These are phyloP conservation scores for Cantharellus anzutake DNA, from an alignment of 768 basidiomycete species.

Conservation along the genomic window DNA sequence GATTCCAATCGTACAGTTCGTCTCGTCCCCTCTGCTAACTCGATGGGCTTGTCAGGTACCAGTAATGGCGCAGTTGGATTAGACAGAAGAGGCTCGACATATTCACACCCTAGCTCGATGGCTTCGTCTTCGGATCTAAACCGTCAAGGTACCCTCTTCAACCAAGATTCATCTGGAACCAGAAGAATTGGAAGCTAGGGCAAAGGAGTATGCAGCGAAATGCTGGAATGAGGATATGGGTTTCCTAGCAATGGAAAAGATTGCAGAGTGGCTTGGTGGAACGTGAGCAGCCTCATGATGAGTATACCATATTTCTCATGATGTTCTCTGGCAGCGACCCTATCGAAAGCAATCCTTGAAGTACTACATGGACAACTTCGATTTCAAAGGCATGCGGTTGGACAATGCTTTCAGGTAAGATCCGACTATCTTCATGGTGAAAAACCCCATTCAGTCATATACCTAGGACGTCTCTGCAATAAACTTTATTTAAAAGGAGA, in stretches of 20 bases:
- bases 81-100: neutral
- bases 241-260: slow-evolving; percentile 74
- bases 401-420: slow-evolving; percentile 76
- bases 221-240: slow-evolving; percentile 78
- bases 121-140: neutral
- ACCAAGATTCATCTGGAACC: neutral
- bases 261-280: slow-evolving; percentile 92
- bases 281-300: slow-evolving; percentile 34
- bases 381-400: slow-evolving; percentile 63
- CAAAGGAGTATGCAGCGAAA: slow-evolving; percentile 49
- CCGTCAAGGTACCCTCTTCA: neutral
- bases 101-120: neutral
- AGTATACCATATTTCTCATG: neutral
- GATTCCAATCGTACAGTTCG: neutral
- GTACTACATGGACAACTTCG: slow-evolving; percentile 75
- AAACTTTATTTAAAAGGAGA: slow-evolving; percentile 90
- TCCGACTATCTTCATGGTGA: neutral
- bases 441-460: neutral
- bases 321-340: slow-evolving; percentile 31
- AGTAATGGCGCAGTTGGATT: neutral
- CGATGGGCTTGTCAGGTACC: neutral
- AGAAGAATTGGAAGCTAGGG: slow-evolving; percentile 41
- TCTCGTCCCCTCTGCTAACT: neutral
- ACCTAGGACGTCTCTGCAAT: slow-evolving; percentile 60
- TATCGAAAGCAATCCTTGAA: slow-evolving; percentile 59